Evolutionary conservation across 2,329 filamentous ascomycete species (phyloP).

Genomic region (Penicillium sp.): DNA sequence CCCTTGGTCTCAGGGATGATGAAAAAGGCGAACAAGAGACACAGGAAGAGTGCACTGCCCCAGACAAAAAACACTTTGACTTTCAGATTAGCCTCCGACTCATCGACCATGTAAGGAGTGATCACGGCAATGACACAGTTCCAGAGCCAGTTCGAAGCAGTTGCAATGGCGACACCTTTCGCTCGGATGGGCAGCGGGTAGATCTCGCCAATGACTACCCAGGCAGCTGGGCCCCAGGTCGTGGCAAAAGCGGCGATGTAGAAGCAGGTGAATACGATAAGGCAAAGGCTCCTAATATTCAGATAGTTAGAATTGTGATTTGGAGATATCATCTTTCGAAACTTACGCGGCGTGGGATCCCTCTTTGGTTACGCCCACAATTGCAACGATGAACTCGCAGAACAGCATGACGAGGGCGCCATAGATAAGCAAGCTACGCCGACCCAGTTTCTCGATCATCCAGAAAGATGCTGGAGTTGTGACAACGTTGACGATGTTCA

Average conservation of each 20-base stretch:
- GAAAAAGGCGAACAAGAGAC: constrained; percentile 70
- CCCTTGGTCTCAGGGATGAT: constrained; percentile 73
- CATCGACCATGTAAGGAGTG: constrained; percentile 63
- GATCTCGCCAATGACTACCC: constrained; percentile 79
- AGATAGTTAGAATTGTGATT: constrained; percentile 40
- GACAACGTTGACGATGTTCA: constrained; percentile 82
- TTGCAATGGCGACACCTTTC: constrained; percentile 80
- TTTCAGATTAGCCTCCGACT: constrained; percentile 57
- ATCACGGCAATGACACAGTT: constrained; percentile 73
- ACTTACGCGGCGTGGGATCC: constrained; percentile 46
- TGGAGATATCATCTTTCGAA: background rate
- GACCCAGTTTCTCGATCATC: constrained; percentile 78
- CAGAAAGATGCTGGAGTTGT: constrained; percentile 89
- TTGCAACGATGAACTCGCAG: constrained; percentile 83
- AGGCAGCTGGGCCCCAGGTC: constrained; percentile 76
- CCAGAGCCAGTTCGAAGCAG: constrained; percentile 89
- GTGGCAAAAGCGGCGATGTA: constrained; percentile 91
- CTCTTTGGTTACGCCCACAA: constrained; percentile 65
- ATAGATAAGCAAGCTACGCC: constrained; percentile 73
- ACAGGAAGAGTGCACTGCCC: constrained; percentile 71
- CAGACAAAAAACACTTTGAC: constrained; percentile 78
- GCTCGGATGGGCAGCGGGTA: constrained; percentile 87
- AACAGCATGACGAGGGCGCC: constrained; percentile 80
- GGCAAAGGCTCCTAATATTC: constrained; percentile 8
- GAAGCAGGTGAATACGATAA: constrained; percentile 85